A percentile compares a stretch with the other conserved stretches of the same genome.
phyloP scores from a whole-genome alignment of 495 filamentous ascomycete species.

The Zalerion maritima region DNA sequence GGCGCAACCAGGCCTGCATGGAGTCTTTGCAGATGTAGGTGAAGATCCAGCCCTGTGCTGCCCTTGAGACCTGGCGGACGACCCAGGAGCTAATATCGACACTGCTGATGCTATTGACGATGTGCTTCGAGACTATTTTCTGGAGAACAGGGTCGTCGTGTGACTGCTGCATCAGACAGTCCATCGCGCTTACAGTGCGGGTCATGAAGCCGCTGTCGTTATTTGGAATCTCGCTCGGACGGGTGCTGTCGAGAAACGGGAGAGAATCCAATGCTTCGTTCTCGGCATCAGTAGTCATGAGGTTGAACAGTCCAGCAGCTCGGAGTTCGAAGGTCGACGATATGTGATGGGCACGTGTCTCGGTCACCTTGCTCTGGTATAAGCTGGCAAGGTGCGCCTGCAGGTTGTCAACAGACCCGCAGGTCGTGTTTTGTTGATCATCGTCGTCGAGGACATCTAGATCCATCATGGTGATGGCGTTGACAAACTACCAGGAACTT shows the following conservation, averaged over 20 bases:
- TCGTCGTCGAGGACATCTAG: too few species aligned
- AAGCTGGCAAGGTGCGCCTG: slow-evolving; percentile 20
- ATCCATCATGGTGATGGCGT: too few species aligned
- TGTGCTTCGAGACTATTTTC: slow-evolving; percentile 23
- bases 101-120: slow-evolving; percentile 20
- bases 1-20: slow-evolving; percentile 29
- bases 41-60: slow-evolving; percentile 31
- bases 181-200: slow-evolving; percentile 16
- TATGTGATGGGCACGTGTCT: slow-evolving; percentile 26
- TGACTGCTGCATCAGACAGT: slow-evolving; percentile 27
- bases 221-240: slow-evolving; percentile 3
- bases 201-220: slow-evolving; percentile 6
- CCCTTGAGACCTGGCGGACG: slow-evolving; percentile 22
- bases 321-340: slow-evolving; percentile 24
- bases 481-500: too few species aligned
- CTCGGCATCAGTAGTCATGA: slow-evolving; percentile 17
- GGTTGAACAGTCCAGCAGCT: slow-evolving; percentile 18
- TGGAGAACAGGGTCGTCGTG: slow-evolving; percentile 27
- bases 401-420: slow-evolving; percentile 25
- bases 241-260: slow-evolving; percentile 14
- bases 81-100: slow-evolving; percentile 29
- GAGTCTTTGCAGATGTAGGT: slow-evolving; percentile 34
- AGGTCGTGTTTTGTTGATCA: slow-evolving; percentile 18
- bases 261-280: slow-evolving; percentile 16
- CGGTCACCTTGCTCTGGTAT: slow-evolving; percentile 18